Conservation (phyloP, 73 alveolate species). For the Tetrahymena elliotti region DNA sequence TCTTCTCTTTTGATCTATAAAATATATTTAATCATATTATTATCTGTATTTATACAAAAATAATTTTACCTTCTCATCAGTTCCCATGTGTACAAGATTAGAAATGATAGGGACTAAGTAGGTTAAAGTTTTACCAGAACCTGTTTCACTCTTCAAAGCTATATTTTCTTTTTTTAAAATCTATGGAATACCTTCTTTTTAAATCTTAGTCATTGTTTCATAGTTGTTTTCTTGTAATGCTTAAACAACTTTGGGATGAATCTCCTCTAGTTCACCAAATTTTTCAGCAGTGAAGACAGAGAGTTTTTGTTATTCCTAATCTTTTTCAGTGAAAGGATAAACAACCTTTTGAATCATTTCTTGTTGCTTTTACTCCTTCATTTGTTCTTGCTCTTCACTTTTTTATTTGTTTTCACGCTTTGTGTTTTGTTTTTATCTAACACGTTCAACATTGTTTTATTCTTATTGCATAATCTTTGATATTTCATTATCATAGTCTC, state of each 20-base stretch:
- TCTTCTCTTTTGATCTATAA: conserved; percentile 63
- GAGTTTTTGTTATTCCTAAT: background rate
- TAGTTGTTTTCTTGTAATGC: conserved; percentile 66
- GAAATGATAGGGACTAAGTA: conserved; percentile 82
- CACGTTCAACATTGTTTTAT: background rate
- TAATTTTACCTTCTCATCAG: conserved; percentile 32
- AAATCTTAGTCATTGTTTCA: conserved; percentile 79
- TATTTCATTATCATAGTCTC: background rate
- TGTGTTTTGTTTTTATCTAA: background rate
- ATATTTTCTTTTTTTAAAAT: conserved; percentile 63
- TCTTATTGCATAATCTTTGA: background rate
- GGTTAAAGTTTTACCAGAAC: conserved; percentile 92
- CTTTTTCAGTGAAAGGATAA: background rate
- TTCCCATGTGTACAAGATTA: conserved; percentile 49
- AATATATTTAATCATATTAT: background rate
- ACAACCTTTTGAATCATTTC: background rate
- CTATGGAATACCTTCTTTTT: conserved; percentile 81
- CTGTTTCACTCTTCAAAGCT: conserved; percentile 90
- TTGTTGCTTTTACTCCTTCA: background rate
- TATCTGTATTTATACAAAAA: background rate
- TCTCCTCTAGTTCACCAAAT: conserved; percentile 57
- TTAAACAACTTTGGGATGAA: conserved; percentile 56
- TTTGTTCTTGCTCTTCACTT: background rate
- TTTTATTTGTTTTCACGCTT: background rate
- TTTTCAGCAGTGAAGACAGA: conserved; percentile 59